These are phyloP conservation scores for Cucurbita moschata DNA, from an alignment of 306 rosid species.

Conservation along the genomic window DNA sequence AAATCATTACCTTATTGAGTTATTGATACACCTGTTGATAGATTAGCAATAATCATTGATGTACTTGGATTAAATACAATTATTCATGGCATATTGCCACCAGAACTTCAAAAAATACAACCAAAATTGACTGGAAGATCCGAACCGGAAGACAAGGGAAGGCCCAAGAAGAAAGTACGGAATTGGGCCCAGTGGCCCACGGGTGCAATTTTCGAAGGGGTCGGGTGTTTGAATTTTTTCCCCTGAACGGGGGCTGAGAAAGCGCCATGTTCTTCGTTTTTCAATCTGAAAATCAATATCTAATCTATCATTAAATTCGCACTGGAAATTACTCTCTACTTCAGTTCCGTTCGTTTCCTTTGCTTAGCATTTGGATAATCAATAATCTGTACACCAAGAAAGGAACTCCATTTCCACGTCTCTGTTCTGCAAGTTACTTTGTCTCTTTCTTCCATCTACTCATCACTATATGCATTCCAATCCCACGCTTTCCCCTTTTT, in stretches of 20 bases:
- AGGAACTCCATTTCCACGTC: slow-evolving; percentile 5
- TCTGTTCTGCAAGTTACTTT: slow-evolving; percentile 18
- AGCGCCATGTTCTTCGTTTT: slow-evolving; percentile 2
- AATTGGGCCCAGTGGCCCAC: background rate
- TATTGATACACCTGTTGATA: background rate
- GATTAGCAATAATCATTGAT: background rate
- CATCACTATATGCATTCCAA: background rate
- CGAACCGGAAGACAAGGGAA: background rate
- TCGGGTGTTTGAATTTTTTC: slow-evolving; percentile 1
- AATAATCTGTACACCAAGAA: background rate
- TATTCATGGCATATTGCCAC: background rate
- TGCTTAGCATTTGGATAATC: slow-evolving; percentile 4
- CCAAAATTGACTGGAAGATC: background rate
- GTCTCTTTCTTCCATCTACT: slow-evolving; percentile 12
- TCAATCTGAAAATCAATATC: background rate
- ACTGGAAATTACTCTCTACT: background rate
- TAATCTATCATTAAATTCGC: background rate
- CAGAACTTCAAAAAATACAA: background rate
- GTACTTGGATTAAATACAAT: background rate
- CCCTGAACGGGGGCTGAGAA: slow-evolving; percentile 7
- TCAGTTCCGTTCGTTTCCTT: background rate
- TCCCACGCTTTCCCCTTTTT: background rate
- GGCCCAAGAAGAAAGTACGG: background rate
- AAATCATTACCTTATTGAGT: no score
- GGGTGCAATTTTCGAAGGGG: slow-evolving; percentile 1